Evolutionary conservation across 2,329 filamentous ascomycete species (phyloP).

Genomic region (Fonsecaea monophora): DNA sequence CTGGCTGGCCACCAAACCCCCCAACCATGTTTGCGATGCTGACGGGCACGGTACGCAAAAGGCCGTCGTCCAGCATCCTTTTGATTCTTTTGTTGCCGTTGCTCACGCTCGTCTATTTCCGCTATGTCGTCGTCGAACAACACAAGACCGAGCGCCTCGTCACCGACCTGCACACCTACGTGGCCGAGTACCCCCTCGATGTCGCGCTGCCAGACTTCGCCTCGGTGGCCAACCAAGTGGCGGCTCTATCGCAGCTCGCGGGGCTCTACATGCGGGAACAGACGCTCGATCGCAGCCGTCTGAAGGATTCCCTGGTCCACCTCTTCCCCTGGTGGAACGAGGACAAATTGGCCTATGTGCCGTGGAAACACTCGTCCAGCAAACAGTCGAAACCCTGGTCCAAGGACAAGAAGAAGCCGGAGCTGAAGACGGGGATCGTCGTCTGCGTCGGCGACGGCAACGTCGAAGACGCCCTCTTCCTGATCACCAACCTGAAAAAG

Average conservation of each 20-base stretch:
- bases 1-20: background rate
- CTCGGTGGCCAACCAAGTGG: conserved; percentile 8
- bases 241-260: background rate
- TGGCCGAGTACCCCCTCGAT: conserved; percentile 2
- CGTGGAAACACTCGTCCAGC: conserved; percentile 4
- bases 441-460: conserved; percentile 24
- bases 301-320: background rate
- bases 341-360: conserved; percentile 3
- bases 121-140: background rate
- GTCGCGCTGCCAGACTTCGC: background rate
- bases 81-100: background rate
- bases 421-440: conserved; percentile 26
- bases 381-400: background rate
- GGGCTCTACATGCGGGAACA: conserved; percentile 1
- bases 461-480: conserved; percentile 26
- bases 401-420: background rate
- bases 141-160: background rate
- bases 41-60: background rate
- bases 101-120: conserved; percentile 1
- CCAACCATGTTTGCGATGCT: conserved; percentile 2
- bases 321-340: conserved; percentile 16
- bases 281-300: background rate
- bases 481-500: conserved; percentile 30
- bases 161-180: background rate
- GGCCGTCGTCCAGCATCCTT: conserved; percentile 1